Conservation (phyloP, 2,329 filamentous ascomycete genomes). For the Epichloe gansuensis region DNA sequence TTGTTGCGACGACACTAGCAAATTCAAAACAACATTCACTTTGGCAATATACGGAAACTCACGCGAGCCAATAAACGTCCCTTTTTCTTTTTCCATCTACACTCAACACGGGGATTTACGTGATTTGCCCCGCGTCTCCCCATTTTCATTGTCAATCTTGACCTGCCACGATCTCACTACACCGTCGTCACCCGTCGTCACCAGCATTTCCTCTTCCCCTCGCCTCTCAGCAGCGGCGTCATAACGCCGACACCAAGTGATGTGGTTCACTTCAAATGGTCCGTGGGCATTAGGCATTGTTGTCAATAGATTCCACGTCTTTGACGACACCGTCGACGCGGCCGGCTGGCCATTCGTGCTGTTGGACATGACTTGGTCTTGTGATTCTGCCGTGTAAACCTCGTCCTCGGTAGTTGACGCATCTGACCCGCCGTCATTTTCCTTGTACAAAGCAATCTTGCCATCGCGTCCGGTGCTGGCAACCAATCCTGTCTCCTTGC, state of each 20-base stretch:
- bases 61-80: neutral
- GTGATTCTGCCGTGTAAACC: too few species aligned
- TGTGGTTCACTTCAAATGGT: constrained; percentile 88
- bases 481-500: constrained; percentile 59
- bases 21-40: too few species aligned
- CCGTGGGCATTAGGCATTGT: constrained; percentile 68
- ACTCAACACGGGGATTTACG: neutral
- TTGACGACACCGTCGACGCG: constrained; percentile 26
- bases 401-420: constrained; percentile 1
- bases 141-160: neutral
- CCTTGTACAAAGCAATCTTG: constrained; percentile 65
- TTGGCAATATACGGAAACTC: neutral
- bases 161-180: constrained; percentile 73
- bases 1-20: too few species aligned
- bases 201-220: constrained; percentile 65
- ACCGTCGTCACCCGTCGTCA: constrained; percentile 89
- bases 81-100: neutral
- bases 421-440: constrained; percentile 26
- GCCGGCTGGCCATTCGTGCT: neutral
- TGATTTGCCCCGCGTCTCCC: neutral
- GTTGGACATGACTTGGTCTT: constrained; percentile 9
- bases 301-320: constrained; percentile 56
- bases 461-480: constrained; percentile 89
- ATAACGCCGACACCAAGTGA: constrained; percentile 72
- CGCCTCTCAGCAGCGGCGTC: constrained; percentile 48